Base-by-base conservation (phyloP, 495 filamentous ascomycete species). In the Talaromyces ruber region DNA sequence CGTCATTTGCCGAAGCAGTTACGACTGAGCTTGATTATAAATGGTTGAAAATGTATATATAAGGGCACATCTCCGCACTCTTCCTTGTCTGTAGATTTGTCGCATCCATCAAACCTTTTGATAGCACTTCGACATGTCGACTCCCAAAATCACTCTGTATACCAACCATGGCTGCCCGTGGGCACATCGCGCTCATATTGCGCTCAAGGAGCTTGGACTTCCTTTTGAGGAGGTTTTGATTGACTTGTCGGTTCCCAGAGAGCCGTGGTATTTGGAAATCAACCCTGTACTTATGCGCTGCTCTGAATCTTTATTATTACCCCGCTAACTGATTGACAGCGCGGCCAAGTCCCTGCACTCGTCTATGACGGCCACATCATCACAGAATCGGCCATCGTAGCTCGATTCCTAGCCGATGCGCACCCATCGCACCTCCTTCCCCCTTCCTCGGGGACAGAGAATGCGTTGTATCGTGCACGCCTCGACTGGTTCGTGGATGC, bases 221-320 rank as follows among this genome's bases (percentile, higher is more conserved):
- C 81, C 86, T 1, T 94, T 85, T 64, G 85, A 93, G 64, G 88
- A 93, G 66, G 88, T 92, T 66, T 86, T 84, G 59, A 92, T 96
- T 69, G 87, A 92, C 69, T 80, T 97, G 52, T 67, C 72, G 64
- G 80, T 66, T 4, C 92, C 92, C 0, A 86, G 91, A 9, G 89
- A 90, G 56, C 77, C 83, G n/a, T 92, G 90, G 81, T 96, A 95
- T 71, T 82, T 95, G 4, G 79, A 89, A 55, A 76, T 97, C 70
- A 97, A 96, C 75, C 92, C 90, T 0, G 84, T 86, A 76, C 22
- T 74, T 61, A n/a, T n/a, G n/a, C 29, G 52, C 39, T 45, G 21
- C 2, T 39, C 26, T 47, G 26, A 39, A 26, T 28, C 25, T 12
- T 34, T 21, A 22, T 16, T 30, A 24, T 29, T 24, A 25, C 51